Percentiles rank a stretch among this genome's conserved stretches.
These are phyloP conservation scores for Penicillium sp. DNA, from an alignment of 2,329 filamentous ascomycete genomes.

Conservation along the genomic window DNA sequence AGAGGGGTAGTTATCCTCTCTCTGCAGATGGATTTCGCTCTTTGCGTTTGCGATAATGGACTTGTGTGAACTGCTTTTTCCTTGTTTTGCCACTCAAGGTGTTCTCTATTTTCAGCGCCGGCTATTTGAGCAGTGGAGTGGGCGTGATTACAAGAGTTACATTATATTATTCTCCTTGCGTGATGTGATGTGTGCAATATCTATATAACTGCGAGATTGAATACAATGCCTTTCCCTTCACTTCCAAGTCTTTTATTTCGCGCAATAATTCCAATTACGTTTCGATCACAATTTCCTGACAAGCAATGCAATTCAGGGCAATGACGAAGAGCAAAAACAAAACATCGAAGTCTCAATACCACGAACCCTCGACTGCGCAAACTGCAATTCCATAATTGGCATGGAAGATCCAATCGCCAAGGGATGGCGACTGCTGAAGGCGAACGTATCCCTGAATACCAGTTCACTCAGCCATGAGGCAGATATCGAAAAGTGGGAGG, in stretches of 20 bases:
- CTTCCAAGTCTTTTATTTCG: neutral
- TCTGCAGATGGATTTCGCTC: constrained; percentile 38
- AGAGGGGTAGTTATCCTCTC: constrained; percentile 37
- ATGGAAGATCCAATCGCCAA: constrained; percentile 43
- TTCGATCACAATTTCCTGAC: constrained; percentile 15
- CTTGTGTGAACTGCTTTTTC: constrained; percentile 3
- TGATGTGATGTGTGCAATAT: neutral
- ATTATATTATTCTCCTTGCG: constrained; percentile 20
- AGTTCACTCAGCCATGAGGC: constrained; percentile 22
- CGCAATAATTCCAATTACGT: neutral
- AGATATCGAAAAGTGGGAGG: constrained; percentile 34
- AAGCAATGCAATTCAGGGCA: constrained; percentile 15
- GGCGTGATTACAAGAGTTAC: constrained; percentile 41
- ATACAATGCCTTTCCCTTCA: constrained; percentile 10
- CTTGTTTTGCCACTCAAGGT: constrained; percentile 2
- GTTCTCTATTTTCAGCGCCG: constrained; percentile 18
- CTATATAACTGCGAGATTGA: constrained; percentile 3
- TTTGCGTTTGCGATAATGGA: constrained; percentile 16
- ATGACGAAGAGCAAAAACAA: constrained; percentile 35
- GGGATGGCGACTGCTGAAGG: constrained; percentile 54
- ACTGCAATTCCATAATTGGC: constrained; percentile 35
- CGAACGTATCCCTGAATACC: constrained; percentile 37
- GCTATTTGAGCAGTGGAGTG: constrained; percentile 27
- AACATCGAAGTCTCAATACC: constrained; percentile 31
- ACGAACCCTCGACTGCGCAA: constrained; percentile 30